Base-by-base conservation (phyloP, 805 yeast genomes). In the Candida alai region DNA sequence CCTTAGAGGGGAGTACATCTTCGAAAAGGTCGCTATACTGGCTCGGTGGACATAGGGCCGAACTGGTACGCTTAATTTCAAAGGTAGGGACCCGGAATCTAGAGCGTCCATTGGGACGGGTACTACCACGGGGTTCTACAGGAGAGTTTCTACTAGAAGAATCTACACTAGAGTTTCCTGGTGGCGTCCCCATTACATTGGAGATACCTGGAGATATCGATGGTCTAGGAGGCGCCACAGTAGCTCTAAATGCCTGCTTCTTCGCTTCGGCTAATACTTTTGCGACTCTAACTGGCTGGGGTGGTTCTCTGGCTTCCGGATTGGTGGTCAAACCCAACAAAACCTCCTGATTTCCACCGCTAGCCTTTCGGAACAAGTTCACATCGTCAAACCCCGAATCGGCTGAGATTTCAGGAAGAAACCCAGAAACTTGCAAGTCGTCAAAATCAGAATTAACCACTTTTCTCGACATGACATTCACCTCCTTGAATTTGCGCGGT, bases 381-480 rank as follows among this genome's bases (percentile, higher is more conserved):
- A 37, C 14, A 30, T 54, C 52, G 30, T 61, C 75, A 48, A 73
- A 66, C 11, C 72, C 76, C 2, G 77, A 70, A 28, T 70, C 72
- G 22, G 60, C 61, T 1, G 74, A 63, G 18, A 70, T 32, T 40
- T 73, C 73, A 4, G 78, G 78, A 32, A 73, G 55, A 25, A 64
- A 56, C 36, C 61, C 56, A 15, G 66, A 63, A 1, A 61, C 61
- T 19, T 70, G 50, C 19, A 69, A 44, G 28, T 68, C 73, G 32
- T 65, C 68, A 39, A 53, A 48, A 14, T 62, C 62, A 18, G 74
- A 66, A 43, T 67, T 65, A 11, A 68, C 70, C 4, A 65, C 58
- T 37, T 60, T 56, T 32, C 68, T 58, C 3, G 72, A 60, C 38
- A 62, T 51, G 5, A 72, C 65, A 44, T 62, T 65, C 12, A 65